Evolutionary conservation across 2,329 filamentous ascomycete genomes (phyloP).

Genomic region (Calycina herbarum): DNA sequence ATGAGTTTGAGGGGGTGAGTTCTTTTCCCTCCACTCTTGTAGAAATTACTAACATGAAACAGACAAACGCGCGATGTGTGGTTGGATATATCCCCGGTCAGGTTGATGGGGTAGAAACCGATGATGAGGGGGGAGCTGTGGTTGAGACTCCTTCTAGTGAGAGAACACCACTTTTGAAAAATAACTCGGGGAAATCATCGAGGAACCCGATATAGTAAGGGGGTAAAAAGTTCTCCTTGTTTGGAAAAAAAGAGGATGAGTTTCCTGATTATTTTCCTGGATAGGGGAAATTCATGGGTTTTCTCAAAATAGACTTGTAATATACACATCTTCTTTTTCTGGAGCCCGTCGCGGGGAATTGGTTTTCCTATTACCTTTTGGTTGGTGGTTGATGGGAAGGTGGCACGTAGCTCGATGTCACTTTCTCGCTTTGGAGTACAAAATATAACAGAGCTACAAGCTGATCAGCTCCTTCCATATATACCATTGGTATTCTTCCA

Average conservation of each 20-base stretch:
- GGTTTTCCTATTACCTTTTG: background rate
- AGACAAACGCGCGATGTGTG: slow-evolving; percentile 18
- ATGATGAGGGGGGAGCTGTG: slow-evolving; percentile 30
- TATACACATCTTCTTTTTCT: background rate
- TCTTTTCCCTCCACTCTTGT: background rate
- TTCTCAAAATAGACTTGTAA: slow-evolving; percentile 3
- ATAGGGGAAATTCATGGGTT: background rate
- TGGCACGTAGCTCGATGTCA: too few species aligned
- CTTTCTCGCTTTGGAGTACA: too few species aligned
- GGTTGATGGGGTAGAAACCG: slow-evolving; percentile 24
- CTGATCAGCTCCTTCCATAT: too few species aligned
- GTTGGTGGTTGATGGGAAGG: background rate
- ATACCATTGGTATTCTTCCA: too few species aligned
- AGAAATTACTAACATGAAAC: slow-evolving; percentile 6
- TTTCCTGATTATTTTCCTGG: background rate
- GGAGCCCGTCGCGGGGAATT: background rate
- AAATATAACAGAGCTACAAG: too few species aligned
- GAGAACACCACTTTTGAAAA: slow-evolving; percentile 26
- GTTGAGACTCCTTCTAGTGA: slow-evolving; percentile 30
- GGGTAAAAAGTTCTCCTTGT: background rate
- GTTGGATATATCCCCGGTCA: slow-evolving; percentile 22
- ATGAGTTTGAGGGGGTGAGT: slow-evolving; percentile 11
- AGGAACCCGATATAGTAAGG: slow-evolving; percentile 8
- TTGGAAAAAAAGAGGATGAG: background rate
- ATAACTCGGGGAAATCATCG: slow-evolving; percentile 24